Percentiles rank a stretch among this genome's conserved stretches.
Conservation (phyloP, 352 stramenopile genomes). For the Pythium coloratum region DNA sequence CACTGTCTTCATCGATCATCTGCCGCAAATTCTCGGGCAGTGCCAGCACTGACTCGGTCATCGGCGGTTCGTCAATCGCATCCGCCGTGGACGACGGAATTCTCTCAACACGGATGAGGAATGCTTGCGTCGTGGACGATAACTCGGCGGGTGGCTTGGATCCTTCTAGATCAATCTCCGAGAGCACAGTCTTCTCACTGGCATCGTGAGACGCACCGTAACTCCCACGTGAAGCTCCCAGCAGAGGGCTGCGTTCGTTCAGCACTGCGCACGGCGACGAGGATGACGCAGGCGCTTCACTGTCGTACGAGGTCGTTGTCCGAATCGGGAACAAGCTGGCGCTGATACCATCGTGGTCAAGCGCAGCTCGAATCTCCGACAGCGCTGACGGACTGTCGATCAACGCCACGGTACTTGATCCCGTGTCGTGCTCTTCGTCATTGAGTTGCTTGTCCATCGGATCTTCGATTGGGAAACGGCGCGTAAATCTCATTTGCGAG, state of each 20-base stretch:
- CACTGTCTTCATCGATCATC: background rate
- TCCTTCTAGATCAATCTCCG: conserved; percentile 24
- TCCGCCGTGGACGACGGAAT: background rate
- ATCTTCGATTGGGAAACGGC: background rate
- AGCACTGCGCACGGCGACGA: background rate
- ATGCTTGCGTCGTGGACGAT: conserved; percentile 9
- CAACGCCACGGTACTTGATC: background rate
- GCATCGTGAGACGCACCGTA: background rate
- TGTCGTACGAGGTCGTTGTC: conserved; percentile 11
- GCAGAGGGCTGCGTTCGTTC: conserved; percentile 21
- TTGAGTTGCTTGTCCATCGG: background rate
- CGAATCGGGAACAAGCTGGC: conserved; percentile 17
- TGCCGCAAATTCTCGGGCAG: conserved; percentile 29
- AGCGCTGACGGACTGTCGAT: background rate
- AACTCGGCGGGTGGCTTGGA: background rate
- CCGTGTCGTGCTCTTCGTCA: background rate
- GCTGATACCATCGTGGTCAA: conserved; percentile 19
- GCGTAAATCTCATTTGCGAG: background rate
- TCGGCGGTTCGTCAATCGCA: background rate
- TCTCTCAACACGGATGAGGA: conserved; percentile 25
- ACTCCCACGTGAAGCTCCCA: background rate
- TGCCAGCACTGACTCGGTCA: conserved; percentile 36
- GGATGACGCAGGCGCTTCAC: background rate
- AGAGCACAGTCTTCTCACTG: conserved; percentile 22
- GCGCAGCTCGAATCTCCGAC: conserved; percentile 10